Conservation (phyloP, 164 flowering plant genomes). For the Cinnamomum micranthum region DNA sequence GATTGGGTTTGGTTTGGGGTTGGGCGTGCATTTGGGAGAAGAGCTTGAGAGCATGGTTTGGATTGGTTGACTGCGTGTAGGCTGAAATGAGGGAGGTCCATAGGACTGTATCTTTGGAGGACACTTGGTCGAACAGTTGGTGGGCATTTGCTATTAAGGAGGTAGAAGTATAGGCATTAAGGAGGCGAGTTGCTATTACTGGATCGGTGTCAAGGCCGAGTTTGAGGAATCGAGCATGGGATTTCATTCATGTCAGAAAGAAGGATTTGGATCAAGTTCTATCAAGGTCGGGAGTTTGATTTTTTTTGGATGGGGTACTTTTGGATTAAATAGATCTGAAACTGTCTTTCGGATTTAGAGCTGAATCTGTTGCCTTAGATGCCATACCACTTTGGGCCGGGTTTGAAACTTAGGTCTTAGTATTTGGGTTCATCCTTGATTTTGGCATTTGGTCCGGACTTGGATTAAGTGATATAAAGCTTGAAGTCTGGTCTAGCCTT, state of each 20-base stretch:
- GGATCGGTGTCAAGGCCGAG: conserved; percentile 32
- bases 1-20: conserved; percentile 22
- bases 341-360: too few relatives aligned
- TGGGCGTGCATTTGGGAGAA: conserved; percentile 25
- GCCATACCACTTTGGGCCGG: too few relatives aligned
- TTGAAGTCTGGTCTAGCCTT: too few relatives aligned
- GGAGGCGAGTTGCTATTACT: conserved; percentile 24
- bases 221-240: conserved; percentile 29
- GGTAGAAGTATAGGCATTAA: conserved; percentile 17
- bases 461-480: too few relatives aligned
- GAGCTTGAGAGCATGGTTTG: conserved; percentile 28
- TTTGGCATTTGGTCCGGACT: too few relatives aligned
- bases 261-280: too few relatives aligned
- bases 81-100: conserved; percentile 41
- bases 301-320: too few relatives aligned
- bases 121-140: conserved; percentile 34
- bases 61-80: conserved; percentile 16
- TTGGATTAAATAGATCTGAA: too few relatives aligned
- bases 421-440: too few relatives aligned
- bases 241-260: background rate
- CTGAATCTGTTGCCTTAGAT: too few relatives aligned
- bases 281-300: too few relatives aligned
- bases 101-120: conserved; percentile 28
- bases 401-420: too few relatives aligned
- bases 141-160: conserved; percentile 21